phyloP scores from a whole-genome alignment of 1,284 basidiomycete genomes.

The Rugiboletus extremiorientalis region DNA sequence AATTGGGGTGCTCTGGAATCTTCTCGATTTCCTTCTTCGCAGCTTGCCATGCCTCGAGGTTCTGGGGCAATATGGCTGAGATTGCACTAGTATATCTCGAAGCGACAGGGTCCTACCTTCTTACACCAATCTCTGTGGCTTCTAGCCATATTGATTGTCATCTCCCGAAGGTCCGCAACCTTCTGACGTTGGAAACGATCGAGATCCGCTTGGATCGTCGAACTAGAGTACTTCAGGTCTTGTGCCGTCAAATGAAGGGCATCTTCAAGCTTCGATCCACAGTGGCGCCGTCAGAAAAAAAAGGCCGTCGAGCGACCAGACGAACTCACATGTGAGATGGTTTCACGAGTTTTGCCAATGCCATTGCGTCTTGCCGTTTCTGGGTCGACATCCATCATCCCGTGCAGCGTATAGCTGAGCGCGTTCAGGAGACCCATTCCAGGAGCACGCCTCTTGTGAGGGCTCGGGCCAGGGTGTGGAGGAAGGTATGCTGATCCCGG shows the following conservation, averaged over 20 bases:
- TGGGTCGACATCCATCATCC: conserved; percentile 98
- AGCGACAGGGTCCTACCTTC: conserved; percentile 56
- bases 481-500: conserved; percentile 54
- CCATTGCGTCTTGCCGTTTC: conserved; percentile 91
- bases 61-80: conserved; percentile 49
- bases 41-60: conserved; percentile 95
- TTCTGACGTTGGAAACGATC: conserved; percentile 99
- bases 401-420: conserved; percentile 91
- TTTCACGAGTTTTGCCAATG: conserved; percentile 93
- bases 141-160: conserved; percentile 87
- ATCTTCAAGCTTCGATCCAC: conserved; percentile 75
- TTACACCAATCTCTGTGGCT: conserved; percentile 95
- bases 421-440: conserved; percentile 91
- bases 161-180: conserved; percentile 91
- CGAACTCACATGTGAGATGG: conserved; percentile 80
- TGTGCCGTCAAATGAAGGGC: conserved; percentile 87
- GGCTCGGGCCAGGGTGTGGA: conserved; percentile 74
- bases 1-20: conserved; percentile 88
- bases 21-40: conserved; percentile 88
- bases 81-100: conserved; percentile 8
- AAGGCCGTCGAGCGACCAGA: conserved; percentile 7
- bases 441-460: conserved; percentile 58
- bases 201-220: conserved; percentile 95
- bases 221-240: conserved; percentile 94
- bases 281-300: conserved; percentile 18